These are phyloP conservation scores for Epithemia pelagica DNA, from an alignment of 108 stramenopile species.

Conservation along the genomic window DNA sequence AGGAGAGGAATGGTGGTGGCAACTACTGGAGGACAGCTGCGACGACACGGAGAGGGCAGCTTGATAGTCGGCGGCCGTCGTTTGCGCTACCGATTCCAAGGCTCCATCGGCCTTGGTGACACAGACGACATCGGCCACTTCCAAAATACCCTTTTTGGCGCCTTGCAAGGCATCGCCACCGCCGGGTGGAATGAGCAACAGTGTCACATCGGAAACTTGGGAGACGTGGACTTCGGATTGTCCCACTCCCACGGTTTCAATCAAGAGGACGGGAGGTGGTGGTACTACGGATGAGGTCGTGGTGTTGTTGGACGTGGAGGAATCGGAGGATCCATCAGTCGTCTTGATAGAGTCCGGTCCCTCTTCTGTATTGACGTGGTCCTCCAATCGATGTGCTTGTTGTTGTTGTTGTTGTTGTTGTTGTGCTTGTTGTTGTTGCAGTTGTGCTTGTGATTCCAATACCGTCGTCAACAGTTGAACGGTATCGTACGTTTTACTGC, in stretches of 20 bases:
- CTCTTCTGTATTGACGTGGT: too few relatives aligned
- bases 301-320: too few relatives aligned
- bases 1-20: conserved; percentile 1
- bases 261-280: conserved; percentile 58
- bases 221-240: conserved; percentile 92
- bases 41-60: conserved; percentile 44
- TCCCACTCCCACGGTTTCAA: conserved; percentile 97
- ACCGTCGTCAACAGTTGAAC: conserved; percentile 82
- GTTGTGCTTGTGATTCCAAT: too few relatives aligned
- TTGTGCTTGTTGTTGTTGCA: too few relatives aligned
- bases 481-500: conserved; percentile 89
- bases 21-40: not conserved
- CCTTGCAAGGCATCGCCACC: conserved; percentile 88
- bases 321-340: too few relatives aligned
- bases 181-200: conserved; percentile 87
- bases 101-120: conserved; percentile 84
- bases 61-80: conserved; percentile 92
- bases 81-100: conserved; percentile 97
- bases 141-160: conserved; percentile 96
- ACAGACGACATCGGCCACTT: conserved; percentile 89
- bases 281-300: too few relatives aligned
- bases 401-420: too few relatives aligned
- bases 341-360: too few relatives aligned
- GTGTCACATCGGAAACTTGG: conserved; percentile 82
- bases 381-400: too few relatives aligned